Evolutionary conservation across 2,329 filamentous ascomycete species (phyloP).

Genomic region (Colletotrichum eremochloae): DNA sequence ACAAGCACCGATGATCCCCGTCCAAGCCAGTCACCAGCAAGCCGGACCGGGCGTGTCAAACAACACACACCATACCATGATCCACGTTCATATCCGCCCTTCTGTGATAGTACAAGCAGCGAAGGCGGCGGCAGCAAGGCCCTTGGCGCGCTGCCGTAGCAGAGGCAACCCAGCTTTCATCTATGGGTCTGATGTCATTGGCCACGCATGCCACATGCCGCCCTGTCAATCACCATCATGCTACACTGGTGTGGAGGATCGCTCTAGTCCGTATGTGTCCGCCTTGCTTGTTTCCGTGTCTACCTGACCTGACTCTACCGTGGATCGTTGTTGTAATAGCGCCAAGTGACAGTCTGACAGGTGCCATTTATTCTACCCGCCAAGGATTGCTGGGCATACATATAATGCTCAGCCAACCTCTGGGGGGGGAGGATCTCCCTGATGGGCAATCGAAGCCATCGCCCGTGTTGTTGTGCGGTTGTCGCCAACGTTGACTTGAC

Average conservation of each 20-base stretch:
- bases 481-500: background rate
- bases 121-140: background rate
- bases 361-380: background rate
- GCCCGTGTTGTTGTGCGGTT: background rate
- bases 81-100: background rate
- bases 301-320: background rate
- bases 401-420: background rate
- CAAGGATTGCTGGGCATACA: conserved; percentile 24
- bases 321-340: background rate
- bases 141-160: background rate
- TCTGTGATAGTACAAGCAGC: background rate
- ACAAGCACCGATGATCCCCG: conserved; percentile 15
- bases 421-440: background rate
- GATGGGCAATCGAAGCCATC: background rate
- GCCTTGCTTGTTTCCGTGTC: background rate
- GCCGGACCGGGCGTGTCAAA: background rate
- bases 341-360: background rate
- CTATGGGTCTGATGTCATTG: conserved; percentile 15
- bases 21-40: background rate
- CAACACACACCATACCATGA: background rate
- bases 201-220: background rate
- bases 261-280: background rate
- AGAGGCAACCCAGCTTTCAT: conserved; percentile 4
- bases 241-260: background rate
- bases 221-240: conserved; percentile 9